These are phyloP conservation scores for Ensete ventricosum DNA, from an alignment of 176 grass and related monocot species.

Conservation along the genomic window DNA sequence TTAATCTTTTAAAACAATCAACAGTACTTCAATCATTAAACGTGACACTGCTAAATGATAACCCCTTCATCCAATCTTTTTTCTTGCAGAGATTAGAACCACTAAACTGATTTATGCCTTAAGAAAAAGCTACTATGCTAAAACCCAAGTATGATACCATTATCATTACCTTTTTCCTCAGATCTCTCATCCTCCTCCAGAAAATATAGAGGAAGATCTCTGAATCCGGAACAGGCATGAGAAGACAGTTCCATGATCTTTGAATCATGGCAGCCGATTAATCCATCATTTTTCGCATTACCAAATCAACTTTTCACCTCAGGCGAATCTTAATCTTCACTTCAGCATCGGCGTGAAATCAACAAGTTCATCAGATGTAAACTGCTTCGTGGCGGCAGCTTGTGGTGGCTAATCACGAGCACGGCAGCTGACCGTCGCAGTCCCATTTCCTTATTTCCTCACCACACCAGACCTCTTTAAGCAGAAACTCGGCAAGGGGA, in stretches of 20 bases:
- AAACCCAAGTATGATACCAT: too few species aligned
- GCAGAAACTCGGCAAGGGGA: slow-evolving; percentile 34
- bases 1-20: neutral
- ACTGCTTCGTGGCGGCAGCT: slow-evolving; percentile 7
- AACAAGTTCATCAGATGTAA: neutral
- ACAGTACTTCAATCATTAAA: neutral
- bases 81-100: neutral
- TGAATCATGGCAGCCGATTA: slow-evolving; percentile 2
- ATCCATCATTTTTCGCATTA: slow-evolving; percentile 1
- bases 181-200: slow-evolving; percentile 24
- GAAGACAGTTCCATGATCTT: slow-evolving; percentile 27
- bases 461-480: neutral
- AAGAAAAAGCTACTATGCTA: too few species aligned
- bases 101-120: too few species aligned
- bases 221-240: slow-evolving; percentile 21
- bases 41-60: neutral
- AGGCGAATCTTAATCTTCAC: too few species aligned
- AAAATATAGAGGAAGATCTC: slow-evolving; percentile 59
- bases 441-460: slow-evolving; percentile 21
- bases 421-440: slow-evolving; percentile 40
- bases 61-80: neutral
- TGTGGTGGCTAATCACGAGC: slow-evolving; percentile 45
- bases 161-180: too few species aligned
- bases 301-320: neutral
- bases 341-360: neutral